These are phyloP conservation scores for Suillus brevipes DNA, from an alignment of 768 basidiomycete genomes.

Conservation along the genomic window DNA sequence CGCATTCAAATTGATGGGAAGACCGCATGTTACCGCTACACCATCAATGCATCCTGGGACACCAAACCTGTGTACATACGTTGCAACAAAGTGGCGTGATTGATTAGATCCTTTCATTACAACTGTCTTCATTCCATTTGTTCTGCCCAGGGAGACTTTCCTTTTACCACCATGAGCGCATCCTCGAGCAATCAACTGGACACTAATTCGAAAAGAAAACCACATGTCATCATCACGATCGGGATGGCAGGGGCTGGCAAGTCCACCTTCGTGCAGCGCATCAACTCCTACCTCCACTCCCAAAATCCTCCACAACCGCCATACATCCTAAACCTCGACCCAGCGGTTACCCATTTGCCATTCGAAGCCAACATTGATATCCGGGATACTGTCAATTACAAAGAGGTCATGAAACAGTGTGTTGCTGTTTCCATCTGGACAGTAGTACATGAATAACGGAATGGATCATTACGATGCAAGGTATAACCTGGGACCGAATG, in stretches of 20 bases:
- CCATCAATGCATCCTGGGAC: conserved; percentile 7
- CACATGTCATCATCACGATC: conserved; percentile 84
- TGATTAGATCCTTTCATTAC: conserved; percentile 1
- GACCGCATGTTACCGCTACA: conserved; percentile 15
- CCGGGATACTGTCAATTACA: conserved; percentile 94
- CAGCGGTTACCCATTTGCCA: conserved; percentile 87
- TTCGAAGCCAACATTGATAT: conserved; percentile 99
- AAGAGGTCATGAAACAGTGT: conserved; percentile 99
- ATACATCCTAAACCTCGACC: conserved; percentile 97
- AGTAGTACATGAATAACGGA: conserved; percentile 19
- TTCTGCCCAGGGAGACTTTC: not conserved
- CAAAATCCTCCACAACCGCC: conserved; percentile 66
- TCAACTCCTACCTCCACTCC: conserved; percentile 89
- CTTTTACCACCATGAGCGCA: conserved; percentile 19
- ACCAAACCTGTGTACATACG: not conserved
- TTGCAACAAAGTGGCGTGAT: not conserved
- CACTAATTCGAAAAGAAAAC: conserved; percentile 43
- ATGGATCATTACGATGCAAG: conserved; percentile 42
- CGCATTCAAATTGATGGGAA: conserved; percentile 5
- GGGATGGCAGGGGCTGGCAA: conserved; percentile 98
- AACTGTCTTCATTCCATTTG: not conserved
- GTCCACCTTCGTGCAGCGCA: conserved; percentile 94
- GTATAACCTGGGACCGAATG: conserved; percentile 98
- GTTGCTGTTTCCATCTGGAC: conserved; percentile 38
- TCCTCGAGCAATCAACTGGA: conserved; percentile 13